Conservation (phyloP, 352 stramenopile species). For the Globisporangium paddicum region DNA sequence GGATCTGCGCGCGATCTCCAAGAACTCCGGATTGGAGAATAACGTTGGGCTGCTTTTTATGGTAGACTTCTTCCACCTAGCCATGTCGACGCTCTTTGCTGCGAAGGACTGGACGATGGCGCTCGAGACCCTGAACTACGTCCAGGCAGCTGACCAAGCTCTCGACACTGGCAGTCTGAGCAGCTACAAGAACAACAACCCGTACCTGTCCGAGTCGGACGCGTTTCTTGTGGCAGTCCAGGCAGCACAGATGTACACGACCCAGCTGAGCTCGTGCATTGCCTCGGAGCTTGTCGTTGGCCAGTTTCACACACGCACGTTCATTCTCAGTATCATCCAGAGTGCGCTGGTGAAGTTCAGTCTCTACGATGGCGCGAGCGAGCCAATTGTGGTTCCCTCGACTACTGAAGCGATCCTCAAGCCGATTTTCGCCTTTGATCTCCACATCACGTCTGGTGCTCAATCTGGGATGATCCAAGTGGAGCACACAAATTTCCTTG, state of each 20-base stretch:
- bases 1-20: slow-evolving; percentile 15
- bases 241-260: slow-evolving; percentile 21
- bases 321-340: slow-evolving; percentile 30
- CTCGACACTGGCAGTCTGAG: slow-evolving; percentile 19
- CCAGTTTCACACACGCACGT: slow-evolving; percentile 35
- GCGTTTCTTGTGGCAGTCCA: slow-evolving; percentile 33
- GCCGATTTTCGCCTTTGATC: slow-evolving; percentile 22
- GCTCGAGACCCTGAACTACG: slow-evolving; percentile 30
- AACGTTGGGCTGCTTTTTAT: slow-evolving; percentile 37
- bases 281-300: slow-evolving; percentile 28
- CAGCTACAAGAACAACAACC: slow-evolving; percentile 17
- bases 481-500: slow-evolving; percentile 14
- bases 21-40: slow-evolving; percentile 29
- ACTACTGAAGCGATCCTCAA: slow-evolving; percentile 16
- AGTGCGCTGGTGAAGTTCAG: slow-evolving; percentile 9
- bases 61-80: slow-evolving; percentile 38
- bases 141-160: slow-evolving; percentile 16
- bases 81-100: slow-evolving; percentile 27
- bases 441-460: slow-evolving; percentile 27
- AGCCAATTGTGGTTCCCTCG: slow-evolving; percentile 17
- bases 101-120: slow-evolving; percentile 23
- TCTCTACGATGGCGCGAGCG: slow-evolving; percentile 4
- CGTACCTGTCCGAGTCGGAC: slow-evolving; percentile 26
- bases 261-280: slow-evolving; percentile 32
- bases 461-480: not conserved